phyloP scores from a whole-genome alignment of 2,329 filamentous ascomycete genomes.

The Sclerotinia spermophila region DNA sequence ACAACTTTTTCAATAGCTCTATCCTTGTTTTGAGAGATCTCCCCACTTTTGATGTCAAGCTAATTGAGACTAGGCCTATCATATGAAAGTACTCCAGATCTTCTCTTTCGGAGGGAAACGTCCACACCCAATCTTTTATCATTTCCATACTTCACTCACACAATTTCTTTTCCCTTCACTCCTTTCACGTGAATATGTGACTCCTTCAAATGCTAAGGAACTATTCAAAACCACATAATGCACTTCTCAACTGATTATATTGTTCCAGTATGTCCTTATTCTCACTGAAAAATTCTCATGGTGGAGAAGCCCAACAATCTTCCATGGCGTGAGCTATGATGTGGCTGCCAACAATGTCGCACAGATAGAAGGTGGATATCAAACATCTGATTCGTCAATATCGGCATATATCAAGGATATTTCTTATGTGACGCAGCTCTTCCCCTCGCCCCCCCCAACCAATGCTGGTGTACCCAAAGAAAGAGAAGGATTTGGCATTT shows the following conservation, averaged over 20 bases:
- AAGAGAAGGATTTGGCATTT: not conserved
- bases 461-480: not conserved
- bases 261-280: not conserved
- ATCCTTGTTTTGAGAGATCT: not conserved
- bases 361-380: conserved; percentile 4
- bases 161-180: not conserved
- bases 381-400: not conserved
- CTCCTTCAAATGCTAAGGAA: not conserved
- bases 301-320: not conserved
- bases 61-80: not conserved
- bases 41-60: not conserved
- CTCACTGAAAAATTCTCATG: not conserved
- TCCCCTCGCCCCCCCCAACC: not conserved
- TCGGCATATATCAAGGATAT: not conserved
- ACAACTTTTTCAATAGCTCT: not conserved
- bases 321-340: conserved; percentile 7
- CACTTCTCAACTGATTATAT: not conserved
- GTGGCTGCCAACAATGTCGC: conserved; percentile 15
- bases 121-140: not conserved
- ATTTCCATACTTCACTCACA: not conserved
- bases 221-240: not conserved
- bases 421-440: not conserved
- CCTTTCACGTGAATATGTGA: not conserved
- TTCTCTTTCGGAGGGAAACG: not conserved
- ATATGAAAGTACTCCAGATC: not conserved